Conservation (phyloP, 805 yeast species). For the Zygoascus bituminiphila region DNA sequence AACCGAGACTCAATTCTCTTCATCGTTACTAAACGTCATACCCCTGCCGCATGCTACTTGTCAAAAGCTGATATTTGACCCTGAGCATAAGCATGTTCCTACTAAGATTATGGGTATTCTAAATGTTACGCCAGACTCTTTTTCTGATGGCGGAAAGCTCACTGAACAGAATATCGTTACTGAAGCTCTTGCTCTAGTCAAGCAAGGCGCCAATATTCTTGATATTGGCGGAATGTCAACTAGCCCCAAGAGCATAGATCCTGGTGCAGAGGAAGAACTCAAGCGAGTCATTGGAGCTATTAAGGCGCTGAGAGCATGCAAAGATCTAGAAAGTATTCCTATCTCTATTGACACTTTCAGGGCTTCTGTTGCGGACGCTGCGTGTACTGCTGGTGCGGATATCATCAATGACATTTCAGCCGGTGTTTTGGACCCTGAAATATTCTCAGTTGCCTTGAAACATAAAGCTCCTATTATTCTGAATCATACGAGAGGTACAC, state of each 20-base stretch:
- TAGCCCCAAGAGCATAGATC: constrained; percentile 68
- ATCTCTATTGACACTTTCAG: constrained; percentile 88
- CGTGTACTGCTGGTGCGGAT: constrained; percentile 74
- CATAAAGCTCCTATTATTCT: constrained; percentile 63
- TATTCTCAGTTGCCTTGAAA: constrained; percentile 62
- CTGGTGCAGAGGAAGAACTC: constrained; percentile 58
- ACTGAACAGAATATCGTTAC: constrained; percentile 36
- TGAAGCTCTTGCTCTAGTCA: constrained; percentile 42
- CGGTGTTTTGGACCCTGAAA: constrained; percentile 59
- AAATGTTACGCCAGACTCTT: constrained; percentile 90
- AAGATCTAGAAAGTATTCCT: constrained; percentile 35
- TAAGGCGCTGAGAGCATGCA: constrained; percentile 43
- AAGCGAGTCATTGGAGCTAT: constrained; percentile 64
- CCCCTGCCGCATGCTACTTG: constrained; percentile 21
- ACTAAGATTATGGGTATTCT: constrained; percentile 81
- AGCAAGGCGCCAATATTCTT: constrained; percentile 61
- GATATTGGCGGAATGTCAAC: constrained; percentile 96
- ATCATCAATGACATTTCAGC: constrained; percentile 86
- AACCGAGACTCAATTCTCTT: constrained; percentile 20
- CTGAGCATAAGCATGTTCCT: constrained; percentile 34
- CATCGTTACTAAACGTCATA: constrained; percentile 18
- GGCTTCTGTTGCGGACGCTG: constrained; percentile 59
- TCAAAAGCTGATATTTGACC: constrained; percentile 36
- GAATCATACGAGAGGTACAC: constrained; percentile 80
- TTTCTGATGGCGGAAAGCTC: constrained; percentile 75